Evolutionary conservation across 345 rosid species (phyloP).

Genomic region (Syzygium grande): DNA sequence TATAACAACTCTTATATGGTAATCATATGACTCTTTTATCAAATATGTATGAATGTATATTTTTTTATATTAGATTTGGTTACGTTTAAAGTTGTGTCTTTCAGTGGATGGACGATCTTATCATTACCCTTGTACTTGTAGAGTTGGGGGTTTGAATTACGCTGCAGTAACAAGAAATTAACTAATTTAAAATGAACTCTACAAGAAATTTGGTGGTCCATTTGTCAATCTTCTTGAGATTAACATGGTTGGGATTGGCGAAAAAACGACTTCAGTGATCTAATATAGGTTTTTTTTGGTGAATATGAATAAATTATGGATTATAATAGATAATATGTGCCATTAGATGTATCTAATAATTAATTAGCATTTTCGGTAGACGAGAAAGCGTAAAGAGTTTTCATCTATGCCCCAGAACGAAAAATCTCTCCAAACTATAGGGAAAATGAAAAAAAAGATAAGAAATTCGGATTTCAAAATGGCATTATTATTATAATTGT

Average conservation of each 20-base stretch:
- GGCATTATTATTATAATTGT: not conserved
- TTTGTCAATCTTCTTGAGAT: not conserved
- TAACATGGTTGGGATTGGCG: not conserved
- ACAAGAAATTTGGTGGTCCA: not conserved
- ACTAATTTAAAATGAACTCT: not conserved
- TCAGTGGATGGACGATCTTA: too few species aligned
- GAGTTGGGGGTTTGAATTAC: too few species aligned
- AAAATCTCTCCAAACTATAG: not conserved
- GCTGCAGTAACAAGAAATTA: not conserved
- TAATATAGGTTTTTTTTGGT: not conserved
- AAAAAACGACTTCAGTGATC: not conserved
- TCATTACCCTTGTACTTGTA: too few species aligned
- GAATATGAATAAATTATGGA: not conserved
- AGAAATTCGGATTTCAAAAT: too few species aligned
- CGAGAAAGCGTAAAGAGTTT: not conserved
- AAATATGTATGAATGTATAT: too few species aligned
- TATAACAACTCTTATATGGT: too few species aligned
- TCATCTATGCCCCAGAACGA: not conserved
- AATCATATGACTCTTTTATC: too few species aligned
- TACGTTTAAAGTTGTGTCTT: too few species aligned
- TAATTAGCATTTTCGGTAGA: not conserved
- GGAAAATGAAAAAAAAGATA: not conserved
- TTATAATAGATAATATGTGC: not conserved
- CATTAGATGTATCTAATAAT: not conserved
- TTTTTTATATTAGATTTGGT: too few species aligned